Conservation (phyloP, 1,139 yeast genomes). For the Yamadazyma siamensis region DNA sequence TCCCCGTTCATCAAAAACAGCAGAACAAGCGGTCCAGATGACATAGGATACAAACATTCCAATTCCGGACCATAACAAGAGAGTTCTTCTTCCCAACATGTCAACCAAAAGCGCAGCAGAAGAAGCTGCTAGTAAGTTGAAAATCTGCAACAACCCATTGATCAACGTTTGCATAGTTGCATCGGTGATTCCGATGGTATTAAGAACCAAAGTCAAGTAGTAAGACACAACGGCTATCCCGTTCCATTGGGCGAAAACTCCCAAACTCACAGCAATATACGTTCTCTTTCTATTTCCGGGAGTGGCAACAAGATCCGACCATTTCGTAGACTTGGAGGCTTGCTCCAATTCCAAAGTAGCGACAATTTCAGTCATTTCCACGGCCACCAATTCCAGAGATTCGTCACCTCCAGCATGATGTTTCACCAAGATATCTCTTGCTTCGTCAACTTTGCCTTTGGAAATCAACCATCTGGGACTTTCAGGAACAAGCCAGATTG, state of each 20-base stretch:
- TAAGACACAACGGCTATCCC: slow-evolving; percentile 22
- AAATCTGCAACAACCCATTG: slow-evolving; percentile 15
- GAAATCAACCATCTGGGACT: slow-evolving; percentile 53
- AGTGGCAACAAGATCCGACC: slow-evolving; percentile 14
- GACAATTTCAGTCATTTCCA: slow-evolving; percentile 7
- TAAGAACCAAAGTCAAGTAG: slow-evolving; percentile 39
- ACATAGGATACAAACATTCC: slow-evolving; percentile 41
- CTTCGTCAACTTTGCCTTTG: slow-evolving; percentile 43
- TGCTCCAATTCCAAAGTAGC: slow-evolving; percentile 8
- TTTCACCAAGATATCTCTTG: slow-evolving; percentile 40
- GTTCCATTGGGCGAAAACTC: slow-evolving; percentile 16
- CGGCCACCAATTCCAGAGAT: slow-evolving; percentile 6
- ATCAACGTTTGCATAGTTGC: slow-evolving; percentile 14
- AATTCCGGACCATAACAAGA: slow-evolving; percentile 33
- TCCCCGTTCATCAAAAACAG: slow-evolving; percentile 9
- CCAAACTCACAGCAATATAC: slow-evolving; percentile 16
- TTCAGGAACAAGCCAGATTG: slow-evolving; percentile 53
- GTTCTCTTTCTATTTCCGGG: slow-evolving; percentile 15
- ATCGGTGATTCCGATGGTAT: slow-evolving; percentile 42
- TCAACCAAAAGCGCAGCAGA: slow-evolving; percentile 41
- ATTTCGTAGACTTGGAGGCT: slow-evolving; percentile 9
- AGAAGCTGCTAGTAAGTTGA: slow-evolving; percentile 11
- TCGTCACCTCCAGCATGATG: slow-evolving; percentile 9
- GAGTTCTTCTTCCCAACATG: slow-evolving; percentile 43
- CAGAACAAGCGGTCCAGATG: slow-evolving; percentile 22